phyloP scores from a whole-genome alignment of 2,329 filamentous ascomycete species.

The Xylariales sp. region DNA sequence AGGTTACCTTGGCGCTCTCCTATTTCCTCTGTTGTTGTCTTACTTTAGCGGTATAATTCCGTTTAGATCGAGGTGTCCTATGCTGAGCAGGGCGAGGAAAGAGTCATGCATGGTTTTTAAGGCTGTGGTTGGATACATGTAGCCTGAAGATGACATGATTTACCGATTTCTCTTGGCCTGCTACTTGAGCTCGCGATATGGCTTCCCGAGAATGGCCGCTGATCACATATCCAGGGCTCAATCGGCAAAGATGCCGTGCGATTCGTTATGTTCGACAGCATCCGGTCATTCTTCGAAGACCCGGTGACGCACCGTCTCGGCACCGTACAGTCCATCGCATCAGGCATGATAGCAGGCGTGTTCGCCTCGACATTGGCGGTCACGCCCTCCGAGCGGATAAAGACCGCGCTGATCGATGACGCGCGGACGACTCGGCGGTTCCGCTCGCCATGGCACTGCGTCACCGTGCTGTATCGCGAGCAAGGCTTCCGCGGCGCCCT shows the following conservation, averaged over 20 bases:
- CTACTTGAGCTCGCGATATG: neutral
- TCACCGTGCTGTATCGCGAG: constrained; percentile 60
- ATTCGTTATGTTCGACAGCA: constrained; percentile 72
- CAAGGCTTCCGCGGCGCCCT: constrained; percentile 64
- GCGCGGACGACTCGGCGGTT: constrained; percentile 56
- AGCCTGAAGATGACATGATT: neutral
- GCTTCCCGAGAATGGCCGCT: neutral
- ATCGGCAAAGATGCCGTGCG: constrained; percentile 72
- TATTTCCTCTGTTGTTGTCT: too few relatives aligned
- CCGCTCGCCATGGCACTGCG: constrained; percentile 62
- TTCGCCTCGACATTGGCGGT: constrained; percentile 68
- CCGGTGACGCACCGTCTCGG: constrained; percentile 64
- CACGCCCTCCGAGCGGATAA: constrained; percentile 72
- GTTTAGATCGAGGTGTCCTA: too few relatives aligned
- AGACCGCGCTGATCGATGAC: constrained; percentile 73
- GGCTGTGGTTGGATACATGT: too few relatives aligned
- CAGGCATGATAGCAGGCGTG: constrained; percentile 69
- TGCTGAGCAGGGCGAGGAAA: neutral
- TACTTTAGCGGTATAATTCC: neutral
- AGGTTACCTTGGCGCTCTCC: too few relatives aligned
- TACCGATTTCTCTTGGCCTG: neutral
- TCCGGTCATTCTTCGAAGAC: constrained; percentile 65
- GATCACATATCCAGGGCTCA: constrained; percentile 55
- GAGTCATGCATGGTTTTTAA: neutral
- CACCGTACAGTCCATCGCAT: constrained; percentile 63